Conservation (phyloP, 176 grass and related monocot genomes). For the Areca catechu region DNA sequence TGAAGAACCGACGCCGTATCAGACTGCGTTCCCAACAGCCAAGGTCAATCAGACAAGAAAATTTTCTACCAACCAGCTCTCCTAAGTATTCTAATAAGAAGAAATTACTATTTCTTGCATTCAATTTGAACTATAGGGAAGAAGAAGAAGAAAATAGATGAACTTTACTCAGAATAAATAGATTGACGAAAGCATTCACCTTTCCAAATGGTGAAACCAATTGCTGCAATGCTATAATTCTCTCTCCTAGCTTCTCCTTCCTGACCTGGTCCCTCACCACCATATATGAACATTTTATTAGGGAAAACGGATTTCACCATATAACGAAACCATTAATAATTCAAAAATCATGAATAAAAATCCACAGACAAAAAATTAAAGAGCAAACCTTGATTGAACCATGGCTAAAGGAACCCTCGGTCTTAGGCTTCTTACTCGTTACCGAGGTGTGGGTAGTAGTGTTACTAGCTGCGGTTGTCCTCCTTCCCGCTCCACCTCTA, state of each 20-base stretch:
- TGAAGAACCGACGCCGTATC: constrained; percentile 11
- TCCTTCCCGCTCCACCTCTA: neutral
- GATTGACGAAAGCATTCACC: constrained; percentile 25
- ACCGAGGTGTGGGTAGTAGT: neutral
- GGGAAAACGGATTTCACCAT: neutral
- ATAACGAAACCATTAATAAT: too few species aligned
- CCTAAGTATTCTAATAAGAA: too few species aligned
- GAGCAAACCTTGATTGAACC: neutral
- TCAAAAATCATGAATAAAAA: too few species aligned
- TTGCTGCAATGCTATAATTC: constrained; percentile 74
- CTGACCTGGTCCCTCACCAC: constrained; percentile 29
- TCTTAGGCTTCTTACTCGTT: constrained; percentile 17
- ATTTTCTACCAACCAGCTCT: too few species aligned
- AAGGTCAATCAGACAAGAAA: constrained; percentile 19
- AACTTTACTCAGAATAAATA: neutral
- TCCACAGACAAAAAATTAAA: neutral
- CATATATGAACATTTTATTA: neutral
- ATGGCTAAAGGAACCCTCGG: neutral
- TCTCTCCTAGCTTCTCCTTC: constrained; percentile 56
- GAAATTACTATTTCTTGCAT: too few species aligned
- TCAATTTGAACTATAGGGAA: too few species aligned
- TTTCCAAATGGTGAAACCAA: constrained; percentile 80
- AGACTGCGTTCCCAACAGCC: constrained; percentile 20
- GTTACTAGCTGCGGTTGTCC: neutral
- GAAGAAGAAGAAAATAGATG: too few species aligned